phyloP scores from a whole-genome alignment of 139 green algal species.

The Yamagishiella unicocca region DNA sequence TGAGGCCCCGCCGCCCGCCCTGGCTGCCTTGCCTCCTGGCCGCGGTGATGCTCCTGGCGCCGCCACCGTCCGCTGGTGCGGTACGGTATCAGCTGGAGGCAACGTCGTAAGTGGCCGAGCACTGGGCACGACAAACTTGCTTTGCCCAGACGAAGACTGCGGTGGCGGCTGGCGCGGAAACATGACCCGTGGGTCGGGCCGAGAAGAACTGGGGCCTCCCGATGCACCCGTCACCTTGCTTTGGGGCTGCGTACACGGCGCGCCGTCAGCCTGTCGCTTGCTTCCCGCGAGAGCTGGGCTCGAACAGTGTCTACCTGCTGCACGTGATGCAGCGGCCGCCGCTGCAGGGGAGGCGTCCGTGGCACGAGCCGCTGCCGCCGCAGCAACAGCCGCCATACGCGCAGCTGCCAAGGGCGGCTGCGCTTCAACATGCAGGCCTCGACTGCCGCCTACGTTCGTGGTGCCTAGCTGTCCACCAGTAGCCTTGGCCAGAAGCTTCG shows the following conservation, averaged over 20 bases:
- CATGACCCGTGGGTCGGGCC: conserved; percentile 30
- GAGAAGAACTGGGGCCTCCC: not conserved
- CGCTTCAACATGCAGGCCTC: not conserved
- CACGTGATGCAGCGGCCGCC: not conserved
- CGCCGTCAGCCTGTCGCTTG: too few species aligned
- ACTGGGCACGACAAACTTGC: conserved; percentile 30
- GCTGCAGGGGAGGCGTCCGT: not conserved
- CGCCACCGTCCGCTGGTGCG: not conserved
- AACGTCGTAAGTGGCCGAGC: not conserved
- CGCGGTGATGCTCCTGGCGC: not conserved
- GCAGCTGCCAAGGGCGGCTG: not conserved
- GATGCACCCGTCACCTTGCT: not conserved
- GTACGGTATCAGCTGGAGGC: not conserved
- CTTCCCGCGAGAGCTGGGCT: too few species aligned
- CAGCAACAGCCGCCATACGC: not conserved
- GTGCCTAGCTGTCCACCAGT: conserved; percentile 8
- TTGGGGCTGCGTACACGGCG: too few species aligned
- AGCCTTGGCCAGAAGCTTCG: not conserved
- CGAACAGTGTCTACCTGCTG: too few species aligned
- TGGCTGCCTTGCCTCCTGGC: not conserved
- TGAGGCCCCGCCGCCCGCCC: too few species aligned
- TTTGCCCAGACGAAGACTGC: not conserved
- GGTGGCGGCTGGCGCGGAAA: conserved; percentile 20
- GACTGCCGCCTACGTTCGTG: not conserved
- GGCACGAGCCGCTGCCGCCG: not conserved